Evolutionary conservation across 169 alveolate species (phyloP), one percentile per base, ranked within the genome.

Genomic region (Plasmodium vinckei): DNA sequence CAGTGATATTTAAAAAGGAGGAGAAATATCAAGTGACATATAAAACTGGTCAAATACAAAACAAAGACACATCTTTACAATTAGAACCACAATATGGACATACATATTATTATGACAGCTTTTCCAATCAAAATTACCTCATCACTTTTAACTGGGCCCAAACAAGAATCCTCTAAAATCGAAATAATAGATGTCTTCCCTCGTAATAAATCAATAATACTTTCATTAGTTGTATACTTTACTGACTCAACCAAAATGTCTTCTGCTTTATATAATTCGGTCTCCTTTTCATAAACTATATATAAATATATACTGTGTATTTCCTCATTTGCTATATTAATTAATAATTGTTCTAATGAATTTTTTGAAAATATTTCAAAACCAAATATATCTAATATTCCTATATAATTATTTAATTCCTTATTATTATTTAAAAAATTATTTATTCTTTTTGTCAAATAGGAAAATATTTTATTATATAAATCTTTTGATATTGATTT

Each of bases 311-410:
- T 86, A 64, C 71, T 86, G 51, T 86, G 91, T 59, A 86, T 68
- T 65, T 70, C 87, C 92, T 99, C 99, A 95, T 99, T 98, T 10
- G 99, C 98, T 88, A 96, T 97, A 91, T 99, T 99, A 67, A 99
- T 98, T 91, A 98, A 96, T 87, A 99, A 93, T 91, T 99, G 99
- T 87, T 99, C 99, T 89, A 98, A 97, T 21, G 99, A 96, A 96
- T 99, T 99, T 75, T 95, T 95, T 67, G 96, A 92, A 75, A 99
- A 98, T 54, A 95, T 96, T 91, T 99, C 99, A 90, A 99, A 99
- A 0, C 99, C 99, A 92, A 97, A 98, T 67, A 98, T 98, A 92
- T 99, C 99, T 19, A 99, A 91, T 63, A 99, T 96, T 47, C 99
- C 99, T 65, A 99, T 97, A 94, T 96, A 95, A 25, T 65, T 91